Evolutionary conservation across 73 alveolate species (phyloP).

Genomic region (Durusdinium trenchii): DNA sequence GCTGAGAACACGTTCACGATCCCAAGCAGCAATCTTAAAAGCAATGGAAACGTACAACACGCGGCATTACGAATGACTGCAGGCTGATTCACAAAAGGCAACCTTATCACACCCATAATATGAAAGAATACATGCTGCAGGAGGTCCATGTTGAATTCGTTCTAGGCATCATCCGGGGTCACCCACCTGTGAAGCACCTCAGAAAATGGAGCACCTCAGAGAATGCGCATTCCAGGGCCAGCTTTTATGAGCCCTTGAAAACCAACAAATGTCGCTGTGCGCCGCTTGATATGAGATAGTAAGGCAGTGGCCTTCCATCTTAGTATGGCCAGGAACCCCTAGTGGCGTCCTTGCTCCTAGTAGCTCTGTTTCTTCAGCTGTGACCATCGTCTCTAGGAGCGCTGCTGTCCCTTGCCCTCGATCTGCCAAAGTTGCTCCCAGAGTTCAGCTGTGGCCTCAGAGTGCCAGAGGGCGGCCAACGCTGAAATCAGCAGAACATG

Average conservation of each 20-base stretch:
- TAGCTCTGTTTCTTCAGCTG: not conserved
- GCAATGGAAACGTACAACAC: no score
- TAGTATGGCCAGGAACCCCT: not conserved
- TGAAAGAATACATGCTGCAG: not conserved
- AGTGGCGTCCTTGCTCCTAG: not conserved
- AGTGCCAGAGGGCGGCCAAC: not conserved
- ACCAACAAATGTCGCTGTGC: no score
- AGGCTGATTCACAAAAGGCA: not conserved
- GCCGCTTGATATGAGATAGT: no score
- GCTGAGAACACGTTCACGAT: no score
- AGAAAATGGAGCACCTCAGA: not conserved
- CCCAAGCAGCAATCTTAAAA: no score
- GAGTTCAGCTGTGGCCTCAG: constrained; percentile 64
- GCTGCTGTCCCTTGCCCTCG: constrained; percentile 3
- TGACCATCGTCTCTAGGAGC: not conserved
- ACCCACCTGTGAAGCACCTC: not conserved
- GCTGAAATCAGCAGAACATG: no score
- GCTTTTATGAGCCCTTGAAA: no score
- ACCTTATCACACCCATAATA: not conserved
- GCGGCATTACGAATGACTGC: not conserved
- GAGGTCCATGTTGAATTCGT: not conserved
- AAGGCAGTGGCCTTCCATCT: not conserved
- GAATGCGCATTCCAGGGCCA: not conserved
- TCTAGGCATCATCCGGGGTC: not conserved
- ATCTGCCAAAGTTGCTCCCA: constrained; percentile 83